phyloP scores from a whole-genome alignment of 345 rosid genomes.

The Euphorbia peplus region DNA sequence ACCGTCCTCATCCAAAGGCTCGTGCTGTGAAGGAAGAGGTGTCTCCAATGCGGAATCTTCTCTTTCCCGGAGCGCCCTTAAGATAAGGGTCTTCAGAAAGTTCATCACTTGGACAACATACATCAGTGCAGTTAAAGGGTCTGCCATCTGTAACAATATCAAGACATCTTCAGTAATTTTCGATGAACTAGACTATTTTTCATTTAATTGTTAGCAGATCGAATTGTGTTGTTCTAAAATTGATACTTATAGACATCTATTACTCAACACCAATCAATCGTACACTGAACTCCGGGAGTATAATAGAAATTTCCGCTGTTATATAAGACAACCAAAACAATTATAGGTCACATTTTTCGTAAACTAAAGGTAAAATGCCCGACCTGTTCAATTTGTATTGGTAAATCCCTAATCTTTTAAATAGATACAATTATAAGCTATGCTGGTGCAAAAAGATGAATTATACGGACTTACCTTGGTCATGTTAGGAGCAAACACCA shows the following conservation, averaged over 20 bases:
- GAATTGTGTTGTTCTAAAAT: no score
- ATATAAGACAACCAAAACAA: no score
- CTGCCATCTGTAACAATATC: slow-evolving; percentile 27
- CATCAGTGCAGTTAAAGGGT: slow-evolving; percentile 31
- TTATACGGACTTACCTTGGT: slow-evolving; percentile 20
- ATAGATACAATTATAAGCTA: background rate
- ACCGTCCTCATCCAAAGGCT: slow-evolving; percentile 27
- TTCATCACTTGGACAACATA: slow-evolving; percentile 33
- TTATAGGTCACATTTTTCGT: background rate
- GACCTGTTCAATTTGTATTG: no score
- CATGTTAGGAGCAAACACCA: slow-evolving; percentile 31
- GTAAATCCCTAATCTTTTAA: no score
- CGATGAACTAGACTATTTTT: background rate
- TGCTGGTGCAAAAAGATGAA: no score
- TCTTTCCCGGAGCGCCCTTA: slow-evolving; percentile 21
- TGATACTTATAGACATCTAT: no score
- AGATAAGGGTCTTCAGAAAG: slow-evolving; percentile 26
- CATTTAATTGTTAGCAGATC: background rate
- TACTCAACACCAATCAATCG: no score
- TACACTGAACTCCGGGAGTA: no score
- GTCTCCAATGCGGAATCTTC: slow-evolving; percentile 21
- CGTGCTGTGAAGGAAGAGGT: slow-evolving; percentile 10
- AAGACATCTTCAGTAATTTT: background rate
- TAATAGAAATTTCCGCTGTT: no score
- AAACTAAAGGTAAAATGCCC: background rate